These are phyloP conservation scores for Pythium biforme DNA, from an alignment of 352 stramenopile species.

Conservation along the genomic window DNA sequence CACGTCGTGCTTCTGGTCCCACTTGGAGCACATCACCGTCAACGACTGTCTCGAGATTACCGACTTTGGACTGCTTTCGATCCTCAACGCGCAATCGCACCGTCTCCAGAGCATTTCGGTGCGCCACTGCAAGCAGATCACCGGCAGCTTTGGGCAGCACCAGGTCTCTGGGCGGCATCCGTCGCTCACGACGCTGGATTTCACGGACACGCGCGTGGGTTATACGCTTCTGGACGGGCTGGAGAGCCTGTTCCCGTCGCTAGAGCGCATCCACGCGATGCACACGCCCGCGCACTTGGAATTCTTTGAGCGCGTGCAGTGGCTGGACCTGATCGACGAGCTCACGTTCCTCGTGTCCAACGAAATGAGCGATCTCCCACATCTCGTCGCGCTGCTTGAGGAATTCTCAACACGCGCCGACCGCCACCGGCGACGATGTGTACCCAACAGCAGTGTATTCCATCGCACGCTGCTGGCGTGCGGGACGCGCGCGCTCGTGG, in stretches of 20 bases:
- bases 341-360: conserved; percentile 57
- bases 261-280: conserved; percentile 50
- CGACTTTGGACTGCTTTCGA: conserved; percentile 73
- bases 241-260: conserved; percentile 60
- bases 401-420: conserved; percentile 36
- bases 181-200: conserved; percentile 48
- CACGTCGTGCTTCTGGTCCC: conserved; percentile 75
- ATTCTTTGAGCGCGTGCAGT: conserved; percentile 48
- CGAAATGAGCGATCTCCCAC: conserved; percentile 58
- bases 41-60: conserved; percentile 79
- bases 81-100: conserved; percentile 83
- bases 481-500: conserved; percentile 39
- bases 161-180: conserved; percentile 60
- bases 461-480: conserved; percentile 42
- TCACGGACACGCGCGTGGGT: conserved; percentile 66
- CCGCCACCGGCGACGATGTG: conserved; percentile 1
- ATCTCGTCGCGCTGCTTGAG: conserved; percentile 48
- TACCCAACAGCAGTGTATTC: conserved; percentile 32
- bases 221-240: conserved; percentile 45
- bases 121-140: conserved; percentile 77
- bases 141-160: conserved; percentile 42
- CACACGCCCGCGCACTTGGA: conserved; percentile 73
- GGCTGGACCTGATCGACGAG: conserved; percentile 45
- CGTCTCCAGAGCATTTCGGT: conserved; percentile 61
- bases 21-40: conserved; percentile 60